Conservation (phyloP, 2,329 filamentous ascomycete species). For the Epichloe aotearoae region DNA sequence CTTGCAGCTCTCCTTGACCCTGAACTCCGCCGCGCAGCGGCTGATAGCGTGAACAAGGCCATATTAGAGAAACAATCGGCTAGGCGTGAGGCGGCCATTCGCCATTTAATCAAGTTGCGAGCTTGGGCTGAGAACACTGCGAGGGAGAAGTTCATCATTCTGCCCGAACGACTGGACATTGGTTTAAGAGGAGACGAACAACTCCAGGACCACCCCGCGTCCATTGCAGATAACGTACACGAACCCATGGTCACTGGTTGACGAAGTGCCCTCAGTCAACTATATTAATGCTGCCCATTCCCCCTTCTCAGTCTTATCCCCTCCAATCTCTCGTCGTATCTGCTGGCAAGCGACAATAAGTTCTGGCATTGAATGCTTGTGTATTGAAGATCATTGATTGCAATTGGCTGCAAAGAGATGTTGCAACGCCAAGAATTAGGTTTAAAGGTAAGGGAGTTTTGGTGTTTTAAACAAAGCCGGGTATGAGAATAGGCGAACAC, state of each 20-base stretch:
- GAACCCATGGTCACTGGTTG: constrained; percentile 41
- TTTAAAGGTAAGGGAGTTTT: neutral
- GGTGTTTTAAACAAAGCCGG: neutral
- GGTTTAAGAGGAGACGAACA: constrained; percentile 25
- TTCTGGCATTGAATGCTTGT: neutral
- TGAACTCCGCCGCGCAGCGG: constrained; percentile 68
- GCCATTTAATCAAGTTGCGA: constrained; percentile 66
- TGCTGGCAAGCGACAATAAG: neutral
- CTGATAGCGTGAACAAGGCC: constrained; percentile 76
- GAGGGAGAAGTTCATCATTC: constrained; percentile 17
- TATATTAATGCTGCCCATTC: neutral
- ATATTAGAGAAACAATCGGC: constrained; percentile 63
- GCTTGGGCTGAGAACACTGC: constrained; percentile 70
- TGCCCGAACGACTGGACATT: constrained; percentile 24
- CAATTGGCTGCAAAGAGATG: neutral
- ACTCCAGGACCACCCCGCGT: constrained; percentile 13
- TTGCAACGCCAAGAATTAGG: neutral
- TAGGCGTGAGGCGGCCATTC: constrained; percentile 67
- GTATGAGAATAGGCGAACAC: neutral
- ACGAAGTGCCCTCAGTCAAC: constrained; percentile 3
- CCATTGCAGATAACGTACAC: constrained; percentile 25
- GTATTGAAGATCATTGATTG: neutral
- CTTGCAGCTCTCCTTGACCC: constrained; percentile 68
- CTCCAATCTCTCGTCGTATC: neutral
- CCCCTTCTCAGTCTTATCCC: neutral